Conservation (phyloP, 2,329 filamentous ascomycete species). For the Coniochaeta hoffmannii region DNA sequence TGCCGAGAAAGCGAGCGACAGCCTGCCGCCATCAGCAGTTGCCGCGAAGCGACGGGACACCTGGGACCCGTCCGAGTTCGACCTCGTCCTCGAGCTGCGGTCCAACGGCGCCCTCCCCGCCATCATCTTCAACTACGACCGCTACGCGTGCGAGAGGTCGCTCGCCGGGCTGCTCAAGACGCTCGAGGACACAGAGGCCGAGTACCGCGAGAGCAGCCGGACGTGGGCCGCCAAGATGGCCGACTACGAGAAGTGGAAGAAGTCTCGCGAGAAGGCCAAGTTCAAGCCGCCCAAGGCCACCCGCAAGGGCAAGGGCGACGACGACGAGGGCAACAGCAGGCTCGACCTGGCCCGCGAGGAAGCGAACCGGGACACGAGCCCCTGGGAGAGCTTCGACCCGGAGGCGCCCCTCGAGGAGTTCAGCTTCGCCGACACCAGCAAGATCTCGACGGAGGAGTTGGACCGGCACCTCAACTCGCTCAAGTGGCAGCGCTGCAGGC, state of each 20-base stretch:
- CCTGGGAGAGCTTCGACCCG: conserved; percentile 61
- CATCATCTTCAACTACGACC: conserved; percentile 72
- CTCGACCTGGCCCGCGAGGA: conserved; percentile 50
- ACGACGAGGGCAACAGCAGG: conserved; percentile 38
- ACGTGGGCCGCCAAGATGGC: conserved; percentile 55
- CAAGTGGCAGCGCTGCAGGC: conserved; percentile 37
- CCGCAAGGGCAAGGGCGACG: conserved; percentile 20
- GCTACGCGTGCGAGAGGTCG: conserved; percentile 54
- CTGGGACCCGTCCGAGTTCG: conserved; percentile 29
- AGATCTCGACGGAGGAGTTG: conserved; percentile 50
- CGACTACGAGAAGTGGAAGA: conserved; percentile 51
- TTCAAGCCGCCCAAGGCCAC: neutral
- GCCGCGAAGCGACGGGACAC: conserved; percentile 26
- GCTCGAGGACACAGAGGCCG: conserved; percentile 44
- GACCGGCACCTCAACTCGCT: conserved; percentile 45
- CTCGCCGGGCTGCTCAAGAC: conserved; percentile 41
- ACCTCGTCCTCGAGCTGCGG: conserved; percentile 53
- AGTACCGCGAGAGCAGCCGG: conserved; percentile 48
- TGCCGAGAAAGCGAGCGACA: neutral
- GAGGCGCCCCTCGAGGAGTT: conserved; percentile 55
- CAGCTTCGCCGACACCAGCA: conserved; percentile 58
- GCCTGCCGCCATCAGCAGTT: neutral
- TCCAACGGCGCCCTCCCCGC: conserved; percentile 57
- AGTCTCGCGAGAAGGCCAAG: conserved; percentile 27
- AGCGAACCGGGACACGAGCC: conserved; percentile 44